Evolutionary conservation across 352 stramenopile genomes (phyloP).

Genomic region (Phytophthora quininea): DNA sequence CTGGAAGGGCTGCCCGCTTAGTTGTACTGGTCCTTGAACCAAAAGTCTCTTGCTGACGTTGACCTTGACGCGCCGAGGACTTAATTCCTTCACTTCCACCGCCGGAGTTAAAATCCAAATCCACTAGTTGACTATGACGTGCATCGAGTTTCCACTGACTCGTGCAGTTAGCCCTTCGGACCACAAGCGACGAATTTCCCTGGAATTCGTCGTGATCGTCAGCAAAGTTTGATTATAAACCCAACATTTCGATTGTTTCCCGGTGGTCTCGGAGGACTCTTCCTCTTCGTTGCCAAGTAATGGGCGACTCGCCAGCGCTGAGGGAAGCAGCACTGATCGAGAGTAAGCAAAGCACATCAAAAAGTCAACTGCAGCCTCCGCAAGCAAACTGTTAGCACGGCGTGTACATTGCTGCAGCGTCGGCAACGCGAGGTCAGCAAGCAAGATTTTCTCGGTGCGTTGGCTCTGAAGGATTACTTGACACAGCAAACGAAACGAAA

Average conservation of each 20-base stretch:
- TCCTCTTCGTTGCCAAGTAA: conserved; percentile 4
- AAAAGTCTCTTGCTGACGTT: conserved; percentile 4
- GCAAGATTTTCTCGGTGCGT: conserved; percentile 39
- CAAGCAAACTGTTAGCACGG: conserved; percentile 50
- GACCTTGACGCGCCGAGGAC: neutral
- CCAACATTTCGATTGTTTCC: conserved; percentile 44
- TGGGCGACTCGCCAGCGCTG: conserved; percentile 35
- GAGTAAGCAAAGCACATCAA: conserved; percentile 79
- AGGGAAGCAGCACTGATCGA: conserved; percentile 45
- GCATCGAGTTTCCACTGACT: conserved; percentile 52
- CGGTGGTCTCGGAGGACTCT: conserved; percentile 1
- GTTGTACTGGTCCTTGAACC: neutral
- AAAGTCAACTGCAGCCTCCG: conserved; percentile 78
- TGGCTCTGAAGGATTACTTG: conserved; percentile 63
- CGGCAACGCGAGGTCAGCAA: conserved; percentile 61
- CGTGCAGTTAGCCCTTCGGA: conserved; percentile 61
- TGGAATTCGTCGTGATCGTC: conserved; percentile 48
- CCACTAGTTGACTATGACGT: conserved; percentile 24
- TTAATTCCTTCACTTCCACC: too few relatives aligned
- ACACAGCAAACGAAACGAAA: conserved; percentile 71
- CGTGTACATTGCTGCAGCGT: conserved; percentile 49
- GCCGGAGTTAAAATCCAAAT: neutral
- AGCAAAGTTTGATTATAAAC: conserved; percentile 60
- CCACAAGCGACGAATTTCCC: conserved; percentile 41
- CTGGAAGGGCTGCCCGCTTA: conserved; percentile 19